Evolutionary conservation across 179 eudicot genomes (phyloP), one percentile per base, ranked within the genome.

Genomic region (Silene vulgaris): DNA sequence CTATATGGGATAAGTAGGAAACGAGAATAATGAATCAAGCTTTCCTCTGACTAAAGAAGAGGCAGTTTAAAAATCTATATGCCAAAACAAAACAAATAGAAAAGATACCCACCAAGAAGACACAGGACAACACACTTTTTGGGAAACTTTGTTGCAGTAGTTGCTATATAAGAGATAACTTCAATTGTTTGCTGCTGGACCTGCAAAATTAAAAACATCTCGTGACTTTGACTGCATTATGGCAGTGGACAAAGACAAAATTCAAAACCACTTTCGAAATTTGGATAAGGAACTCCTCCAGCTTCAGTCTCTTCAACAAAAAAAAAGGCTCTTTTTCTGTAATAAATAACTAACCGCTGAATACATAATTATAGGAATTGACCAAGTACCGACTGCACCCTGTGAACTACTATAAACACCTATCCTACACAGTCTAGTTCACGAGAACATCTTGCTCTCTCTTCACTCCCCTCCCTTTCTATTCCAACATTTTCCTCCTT

Each of bases 181-280:
- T 96, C 99, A 81, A 96, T 87, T 48, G 93, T 92, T 84, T 93
- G 99, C 79, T 96, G 99, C 86, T 93, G 98, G 80, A 96, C 99
- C 99, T 96, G 93, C 83, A 79, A 78, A 57, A 13, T 13, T 13
- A 35, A 35, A 35, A 57, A 57, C 62, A 57, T 0, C n/a, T 17
- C 16, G 17, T 57, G 23, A 57, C 23, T 14, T 57, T 3, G 23
- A 57, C 21, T 17, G 21, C 8, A 17, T 17, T 17, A 57, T n/a
- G 62, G 26, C 62, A 57, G 62, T 57, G 23, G 62, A 57, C 9
- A 17, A 57, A 23, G 62, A 40, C 48, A 40, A 40, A 40, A 40
- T 40, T 57, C 62, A 57, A 57, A 16, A 57, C 8, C 23, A 57
- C 62, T 5, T n/a, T 16, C 62, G 8, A 19, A 19, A 57, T 13